These are phyloP conservation scores for Kwoniella europaea DNA, from an alignment of 768 basidiomycete genomes.

Conservation along the genomic window DNA sequence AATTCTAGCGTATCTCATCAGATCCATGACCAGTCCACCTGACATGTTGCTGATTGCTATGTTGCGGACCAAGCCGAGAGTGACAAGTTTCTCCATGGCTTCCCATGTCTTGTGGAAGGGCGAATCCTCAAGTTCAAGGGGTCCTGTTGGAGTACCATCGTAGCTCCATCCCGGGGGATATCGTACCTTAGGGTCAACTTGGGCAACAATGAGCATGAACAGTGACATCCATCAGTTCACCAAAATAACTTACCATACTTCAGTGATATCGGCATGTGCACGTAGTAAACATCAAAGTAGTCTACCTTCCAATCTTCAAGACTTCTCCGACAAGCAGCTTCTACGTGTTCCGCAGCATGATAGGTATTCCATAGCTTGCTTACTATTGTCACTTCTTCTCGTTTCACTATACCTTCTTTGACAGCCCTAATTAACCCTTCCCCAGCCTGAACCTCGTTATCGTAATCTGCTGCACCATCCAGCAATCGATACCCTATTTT, in stretches of 20 bases:
- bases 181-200: conserved; percentile 66
- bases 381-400: conserved; percentile 86
- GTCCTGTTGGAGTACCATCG: conserved; percentile 63
- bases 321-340: conserved; percentile 66
- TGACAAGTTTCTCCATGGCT: conserved; percentile 78
- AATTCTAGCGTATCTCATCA: conserved; percentile 76
- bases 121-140: conserved; percentile 67
- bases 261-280: conserved; percentile 86
- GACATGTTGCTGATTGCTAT: conserved; percentile 83
- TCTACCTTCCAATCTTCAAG: conserved; percentile 81
- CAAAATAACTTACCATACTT: conserved; percentile 61
- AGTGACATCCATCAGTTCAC: not conserved
- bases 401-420: conserved; percentile 71
- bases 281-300: conserved; percentile 61
- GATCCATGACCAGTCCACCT: conserved; percentile 73
- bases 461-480: conserved; percentile 73
- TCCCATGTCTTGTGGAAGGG: conserved; percentile 72
- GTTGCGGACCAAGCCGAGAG: conserved; percentile 72
- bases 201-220: not conserved
- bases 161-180: conserved; percentile 85
- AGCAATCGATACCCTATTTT: conserved; percentile 84
- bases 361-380: conserved; percentile 93
- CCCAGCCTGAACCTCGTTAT: conserved; percentile 77
- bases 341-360: conserved; percentile 75
- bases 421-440: conserved; percentile 38